phyloP scores from a whole-genome alignment of 148 eudicot species.

The Rhododendron williamsianum region DNA sequence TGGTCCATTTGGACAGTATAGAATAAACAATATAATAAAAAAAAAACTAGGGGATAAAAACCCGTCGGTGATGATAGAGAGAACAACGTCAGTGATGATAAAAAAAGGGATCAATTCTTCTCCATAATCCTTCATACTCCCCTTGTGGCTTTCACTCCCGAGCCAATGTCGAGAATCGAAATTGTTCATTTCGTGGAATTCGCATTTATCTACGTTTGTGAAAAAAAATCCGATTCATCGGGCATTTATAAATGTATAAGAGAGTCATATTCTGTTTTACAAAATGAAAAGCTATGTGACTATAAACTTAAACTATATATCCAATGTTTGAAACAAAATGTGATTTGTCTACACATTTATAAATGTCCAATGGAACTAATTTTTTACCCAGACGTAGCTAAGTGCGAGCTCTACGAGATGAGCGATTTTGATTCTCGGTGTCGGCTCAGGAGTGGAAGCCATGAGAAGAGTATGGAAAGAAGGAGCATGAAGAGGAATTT shows the following conservation, averaged over 20 bases:
- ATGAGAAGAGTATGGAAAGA: not conserved
- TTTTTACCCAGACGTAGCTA: not conserved
- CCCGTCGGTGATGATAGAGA: not conserved
- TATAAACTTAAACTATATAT: not conserved
- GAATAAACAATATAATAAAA: too few species aligned
- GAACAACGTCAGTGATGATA: not conserved
- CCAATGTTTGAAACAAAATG: not conserved
- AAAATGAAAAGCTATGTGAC: not conserved
- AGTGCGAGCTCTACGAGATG: not conserved
- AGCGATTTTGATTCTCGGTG: not conserved
- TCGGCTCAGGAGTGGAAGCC: not conserved
- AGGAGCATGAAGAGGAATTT: not conserved
- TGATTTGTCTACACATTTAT: not conserved
- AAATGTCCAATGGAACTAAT: not conserved
- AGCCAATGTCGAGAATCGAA: not conserved
- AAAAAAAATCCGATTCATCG: not conserved
- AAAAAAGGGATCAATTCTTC: too few species aligned
- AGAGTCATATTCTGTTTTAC: too few species aligned
- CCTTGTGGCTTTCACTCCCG: not conserved
- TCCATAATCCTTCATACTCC: not conserved
- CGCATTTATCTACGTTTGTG: not conserved
- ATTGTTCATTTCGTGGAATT: not conserved
- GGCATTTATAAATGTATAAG: not conserved
- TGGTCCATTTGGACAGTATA: too few species aligned
- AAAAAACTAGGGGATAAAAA: not conserved